Conservation (phyloP, 2,329 filamentous ascomycete species). For the Teratosphaeria zuluensis region DNA sequence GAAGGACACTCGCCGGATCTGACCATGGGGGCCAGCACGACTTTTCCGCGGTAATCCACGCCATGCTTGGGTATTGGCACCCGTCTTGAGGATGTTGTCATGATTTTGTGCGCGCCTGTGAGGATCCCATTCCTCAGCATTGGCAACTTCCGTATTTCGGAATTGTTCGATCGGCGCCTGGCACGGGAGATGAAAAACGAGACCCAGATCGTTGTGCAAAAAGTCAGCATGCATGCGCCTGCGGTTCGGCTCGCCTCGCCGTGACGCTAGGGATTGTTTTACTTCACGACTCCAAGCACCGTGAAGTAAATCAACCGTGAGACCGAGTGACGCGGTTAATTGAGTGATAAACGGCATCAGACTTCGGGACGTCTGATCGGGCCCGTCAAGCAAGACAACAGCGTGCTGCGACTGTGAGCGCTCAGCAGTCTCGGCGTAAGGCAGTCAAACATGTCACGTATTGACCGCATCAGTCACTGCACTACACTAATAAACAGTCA, state of each 20-base stretch:
- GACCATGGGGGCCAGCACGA: conserved; percentile 88
- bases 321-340: not conserved
- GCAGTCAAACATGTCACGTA: too few species aligned
- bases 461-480: too few species aligned
- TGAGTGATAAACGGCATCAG: too few species aligned
- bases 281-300: not conserved
- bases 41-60: conserved; percentile 85
- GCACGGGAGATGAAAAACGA: not conserved
- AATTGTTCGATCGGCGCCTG: not conserved
- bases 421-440: too few species aligned
- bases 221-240: not conserved
- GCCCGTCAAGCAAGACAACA: too few species aligned
- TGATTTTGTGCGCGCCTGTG: conserved; percentile 9
- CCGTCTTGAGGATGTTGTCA: conserved; percentile 35
- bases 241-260: not conserved
- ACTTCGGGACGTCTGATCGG: too few species aligned
- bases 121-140: conserved; percentile 3
- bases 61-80: conserved; percentile 80
- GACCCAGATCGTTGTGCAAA: not conserved
- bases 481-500: too few species aligned
- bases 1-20: conserved; percentile 89
- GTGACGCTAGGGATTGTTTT: not conserved
- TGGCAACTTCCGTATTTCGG: not conserved
- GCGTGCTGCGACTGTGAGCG: too few species aligned
- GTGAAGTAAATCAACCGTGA: not conserved